A percentile compares a stretch with the other conserved stretches of the same genome.
Evolutionary conservation across 2,329 filamentous ascomycete genomes (phyloP).

Genomic region (Clonostachys rosea): DNA sequence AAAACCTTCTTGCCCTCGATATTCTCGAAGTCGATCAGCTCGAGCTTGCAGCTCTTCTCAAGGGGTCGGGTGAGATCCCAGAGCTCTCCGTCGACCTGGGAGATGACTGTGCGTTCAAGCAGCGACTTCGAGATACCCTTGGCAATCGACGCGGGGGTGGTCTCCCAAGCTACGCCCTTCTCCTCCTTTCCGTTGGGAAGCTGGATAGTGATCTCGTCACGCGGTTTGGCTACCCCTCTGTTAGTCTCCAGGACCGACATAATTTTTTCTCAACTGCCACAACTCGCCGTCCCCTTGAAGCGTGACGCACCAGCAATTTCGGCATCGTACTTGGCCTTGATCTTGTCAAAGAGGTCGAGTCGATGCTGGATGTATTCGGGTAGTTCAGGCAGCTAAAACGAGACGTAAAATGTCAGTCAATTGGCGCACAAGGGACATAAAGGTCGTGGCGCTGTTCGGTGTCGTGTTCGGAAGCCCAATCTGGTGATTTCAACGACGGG

Average conservation of each 20-base stretch:
- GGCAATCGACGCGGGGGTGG: slow-evolving; percentile 75
- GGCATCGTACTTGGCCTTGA: slow-evolving; percentile 80
- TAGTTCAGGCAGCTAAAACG: slow-evolving; percentile 31
- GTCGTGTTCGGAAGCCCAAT: neutral
- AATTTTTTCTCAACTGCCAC: neutral
- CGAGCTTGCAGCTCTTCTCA: slow-evolving; percentile 81
- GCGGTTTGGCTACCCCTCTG: slow-evolving; percentile 50
- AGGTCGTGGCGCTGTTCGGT: neutral
- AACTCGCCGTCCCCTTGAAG: neutral
- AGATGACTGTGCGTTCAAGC: slow-evolving; percentile 82
- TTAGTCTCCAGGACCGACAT: neutral
- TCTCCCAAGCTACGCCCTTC: slow-evolving; percentile 83
- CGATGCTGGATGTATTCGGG: slow-evolving; percentile 80
- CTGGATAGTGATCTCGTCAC: slow-evolving; percentile 69
- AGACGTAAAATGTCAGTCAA: slow-evolving; percentile 10
- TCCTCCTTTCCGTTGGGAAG: slow-evolving; percentile 68
- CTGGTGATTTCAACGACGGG: neutral
- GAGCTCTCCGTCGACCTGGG: slow-evolving; percentile 75
- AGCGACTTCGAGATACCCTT: slow-evolving; percentile 80
- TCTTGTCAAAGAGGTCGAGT: slow-evolving; percentile 80
- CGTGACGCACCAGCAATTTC: slow-evolving; percentile 48
- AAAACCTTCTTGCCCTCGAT: slow-evolving; percentile 80
- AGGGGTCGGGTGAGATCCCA: slow-evolving; percentile 93
- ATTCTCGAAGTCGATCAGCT: slow-evolving; percentile 75
- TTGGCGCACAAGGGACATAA: neutral